Conservation (phyloP, 352 stramenopile genomes). For the Albugo laibachii region DNA sequence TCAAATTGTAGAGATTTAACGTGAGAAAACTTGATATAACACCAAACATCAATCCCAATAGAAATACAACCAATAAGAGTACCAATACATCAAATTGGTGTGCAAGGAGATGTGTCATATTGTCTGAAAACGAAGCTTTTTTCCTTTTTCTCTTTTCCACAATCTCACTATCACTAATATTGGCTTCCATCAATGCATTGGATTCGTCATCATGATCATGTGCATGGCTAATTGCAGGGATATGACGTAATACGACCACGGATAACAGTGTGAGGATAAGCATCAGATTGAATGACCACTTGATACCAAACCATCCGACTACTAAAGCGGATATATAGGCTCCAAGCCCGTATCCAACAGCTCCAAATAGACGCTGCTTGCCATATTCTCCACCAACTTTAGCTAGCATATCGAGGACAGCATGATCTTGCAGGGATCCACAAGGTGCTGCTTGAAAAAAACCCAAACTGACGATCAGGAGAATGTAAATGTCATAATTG, state of each 20-base stretch:
- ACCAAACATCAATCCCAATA: slow-evolving; percentile 68
- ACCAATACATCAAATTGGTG: slow-evolving; percentile 38
- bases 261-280: slow-evolving; percentile 25
- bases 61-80: slow-evolving; percentile 44
- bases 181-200: neutral
- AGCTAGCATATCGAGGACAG: slow-evolving; percentile 37
- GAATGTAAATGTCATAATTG: slow-evolving; percentile 26
- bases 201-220: slow-evolving; percentile 1
- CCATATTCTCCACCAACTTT: slow-evolving; percentile 59
- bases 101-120: slow-evolving; percentile 16
- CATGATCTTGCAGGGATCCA: slow-evolving; percentile 46
- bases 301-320: slow-evolving; percentile 31
- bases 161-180: neutral
- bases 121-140: slow-evolving; percentile 23
- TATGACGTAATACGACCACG: slow-evolving; percentile 37
- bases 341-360: slow-evolving; percentile 35
- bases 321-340: slow-evolving; percentile 54
- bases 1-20: slow-evolving; percentile 67
- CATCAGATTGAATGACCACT: slow-evolving; percentile 60
- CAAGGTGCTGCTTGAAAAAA: slow-evolving; percentile 46
- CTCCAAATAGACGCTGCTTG: slow-evolving; percentile 64
- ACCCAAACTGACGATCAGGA: slow-evolving; percentile 26
- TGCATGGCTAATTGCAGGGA: slow-evolving; percentile 24
- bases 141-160: neutral
- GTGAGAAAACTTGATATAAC: slow-evolving; percentile 70